phyloP scores from a whole-genome alignment of 257 asterid genomes.

The Solanum lycopersicoides region DNA sequence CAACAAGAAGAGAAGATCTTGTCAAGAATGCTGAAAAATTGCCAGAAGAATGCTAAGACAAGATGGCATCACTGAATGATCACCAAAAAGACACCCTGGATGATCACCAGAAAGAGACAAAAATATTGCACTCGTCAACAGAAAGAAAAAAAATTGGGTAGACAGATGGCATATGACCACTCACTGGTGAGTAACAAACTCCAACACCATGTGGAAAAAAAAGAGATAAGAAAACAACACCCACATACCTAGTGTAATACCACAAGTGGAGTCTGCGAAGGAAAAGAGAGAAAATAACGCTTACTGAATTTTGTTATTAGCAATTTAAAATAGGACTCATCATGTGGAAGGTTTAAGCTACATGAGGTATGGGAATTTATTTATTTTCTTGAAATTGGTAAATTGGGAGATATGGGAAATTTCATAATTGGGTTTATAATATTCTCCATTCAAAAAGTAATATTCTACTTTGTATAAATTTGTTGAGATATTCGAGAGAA shows the following conservation, averaged over 20 bases:
- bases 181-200: neutral
- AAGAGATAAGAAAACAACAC: too few relatives aligned
- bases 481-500: neutral
- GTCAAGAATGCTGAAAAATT: neutral
- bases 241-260: too few relatives aligned
- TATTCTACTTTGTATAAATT: neutral
- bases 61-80: neutral
- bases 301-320: neutral
- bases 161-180: neutral
- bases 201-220: neutral
- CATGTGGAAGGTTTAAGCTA: neutral
- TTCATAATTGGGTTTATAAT: neutral
- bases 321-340: neutral
- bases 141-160: neutral
- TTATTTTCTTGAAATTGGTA: too few relatives aligned
- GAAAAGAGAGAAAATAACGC: neutral
- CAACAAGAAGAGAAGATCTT: neutral
- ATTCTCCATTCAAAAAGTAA: neutral
- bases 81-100: neutral
- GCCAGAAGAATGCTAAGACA: neutral
- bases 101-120: neutral
- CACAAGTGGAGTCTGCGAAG: too few relatives aligned
- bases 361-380: neutral
- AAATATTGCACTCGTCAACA: neutral
- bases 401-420: neutral